Evolutionary conservation across 495 filamentous ascomycete genomes (phyloP).

Genomic region (Xeromyces bisporus): DNA sequence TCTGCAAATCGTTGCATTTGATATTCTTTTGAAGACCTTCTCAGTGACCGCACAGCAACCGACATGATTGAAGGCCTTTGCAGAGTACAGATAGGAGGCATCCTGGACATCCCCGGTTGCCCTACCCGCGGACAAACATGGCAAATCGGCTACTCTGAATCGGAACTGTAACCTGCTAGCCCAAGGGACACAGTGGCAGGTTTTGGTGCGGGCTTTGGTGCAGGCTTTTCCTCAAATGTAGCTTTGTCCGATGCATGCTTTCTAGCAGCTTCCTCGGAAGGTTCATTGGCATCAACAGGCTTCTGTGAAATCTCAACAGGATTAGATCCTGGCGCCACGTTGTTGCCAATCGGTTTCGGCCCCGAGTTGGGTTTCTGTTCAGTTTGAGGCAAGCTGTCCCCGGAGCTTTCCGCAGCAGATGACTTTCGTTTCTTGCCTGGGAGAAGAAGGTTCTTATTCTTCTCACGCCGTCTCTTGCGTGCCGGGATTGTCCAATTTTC

Average conservation of each 20-base stretch:
- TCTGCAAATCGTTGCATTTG: too few relatives aligned
- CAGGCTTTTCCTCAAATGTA: too few relatives aligned
- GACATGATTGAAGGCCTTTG: too few relatives aligned
- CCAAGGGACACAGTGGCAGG: constrained; percentile 12
- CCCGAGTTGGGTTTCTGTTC: constrained; percentile 4
- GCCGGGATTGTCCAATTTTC: constrained; percentile 37
- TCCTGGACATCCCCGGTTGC: too few relatives aligned
- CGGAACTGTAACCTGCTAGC: constrained; percentile 27
- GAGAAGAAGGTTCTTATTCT: constrained; percentile 34
- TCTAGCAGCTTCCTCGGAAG: background rate
- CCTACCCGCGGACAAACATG: too few relatives aligned
- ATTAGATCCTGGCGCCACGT: too few relatives aligned
- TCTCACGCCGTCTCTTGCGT: constrained; percentile 42
- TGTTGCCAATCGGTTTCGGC: constrained; percentile 1
- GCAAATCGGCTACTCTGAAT: constrained; percentile 22
- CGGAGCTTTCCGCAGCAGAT: constrained; percentile 12
- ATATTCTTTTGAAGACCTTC: too few relatives aligned
- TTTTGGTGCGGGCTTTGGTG: constrained; percentile 6
- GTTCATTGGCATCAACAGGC: too few relatives aligned
- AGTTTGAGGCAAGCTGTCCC: constrained; percentile 3
- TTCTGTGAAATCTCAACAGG: too few relatives aligned
- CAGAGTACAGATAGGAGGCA: too few relatives aligned
- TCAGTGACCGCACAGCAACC: too few relatives aligned
- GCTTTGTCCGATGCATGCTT: too few relatives aligned
- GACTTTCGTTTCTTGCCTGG: constrained; percentile 43